Percentiles rank a stretch among this genome's conserved stretches.
Conservation (phyloP, 1,284 basidiomycete genomes). For the Cryptococcus sp. region DNA sequence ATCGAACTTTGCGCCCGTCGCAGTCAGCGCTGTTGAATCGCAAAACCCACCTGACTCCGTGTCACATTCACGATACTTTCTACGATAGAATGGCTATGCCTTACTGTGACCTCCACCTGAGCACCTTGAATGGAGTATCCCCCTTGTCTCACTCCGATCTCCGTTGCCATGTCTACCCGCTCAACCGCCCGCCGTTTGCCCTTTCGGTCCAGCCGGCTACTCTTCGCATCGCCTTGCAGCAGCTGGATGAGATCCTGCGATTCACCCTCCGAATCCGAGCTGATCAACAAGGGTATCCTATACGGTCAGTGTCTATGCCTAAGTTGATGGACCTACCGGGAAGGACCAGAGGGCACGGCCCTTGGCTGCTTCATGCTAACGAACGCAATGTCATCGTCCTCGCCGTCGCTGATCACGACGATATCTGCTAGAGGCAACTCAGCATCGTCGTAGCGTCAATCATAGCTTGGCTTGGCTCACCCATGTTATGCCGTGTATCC, state of each 20-base stretch:
- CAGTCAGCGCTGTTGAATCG: too few relatives aligned
- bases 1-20: too few relatives aligned
- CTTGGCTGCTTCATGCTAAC: conserved; percentile 11
- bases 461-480: not conserved
- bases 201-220: conserved; percentile 2
- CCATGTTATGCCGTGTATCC: not conserved
- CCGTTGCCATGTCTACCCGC: conserved; percentile 1
- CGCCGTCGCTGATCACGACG: conserved; percentile 18
- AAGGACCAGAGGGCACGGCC: not conserved
- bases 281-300: conserved; percentile 10
- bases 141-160: not conserved
- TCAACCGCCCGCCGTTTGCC: conserved; percentile 9
- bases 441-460: not conserved
- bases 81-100: too few relatives aligned
- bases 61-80: too few relatives aligned
- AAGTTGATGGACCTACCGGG: conserved; percentile 2
- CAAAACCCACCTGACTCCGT: too few relatives aligned
- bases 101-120: too few relatives aligned
- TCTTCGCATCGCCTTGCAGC: not conserved
- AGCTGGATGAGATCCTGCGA: conserved; percentile 10
- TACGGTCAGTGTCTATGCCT: not conserved
- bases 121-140: too few relatives aligned
- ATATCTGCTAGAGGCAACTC: conserved; percentile 9
- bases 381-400: conserved; percentile 20
- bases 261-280: conserved; percentile 16